phyloP scores from a whole-genome alignment of 768 basidiomycete genomes.

The Lactarius deliciosus region DNA sequence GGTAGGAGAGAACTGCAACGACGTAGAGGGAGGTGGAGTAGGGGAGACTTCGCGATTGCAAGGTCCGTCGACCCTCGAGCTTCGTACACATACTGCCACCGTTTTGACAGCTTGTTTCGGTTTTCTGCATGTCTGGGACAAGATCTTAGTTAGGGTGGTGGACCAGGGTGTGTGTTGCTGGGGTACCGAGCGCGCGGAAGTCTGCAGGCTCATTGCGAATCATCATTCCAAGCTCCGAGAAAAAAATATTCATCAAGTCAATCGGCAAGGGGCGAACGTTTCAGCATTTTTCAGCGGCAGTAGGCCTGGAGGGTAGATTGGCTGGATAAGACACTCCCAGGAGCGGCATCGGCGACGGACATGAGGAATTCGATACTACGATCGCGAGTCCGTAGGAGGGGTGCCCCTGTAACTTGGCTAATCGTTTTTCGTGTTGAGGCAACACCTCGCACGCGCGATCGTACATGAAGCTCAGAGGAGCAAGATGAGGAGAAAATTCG shows the following conservation, averaged over 20 bases:
- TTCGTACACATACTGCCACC: not conserved
- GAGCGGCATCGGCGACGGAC: not conserved
- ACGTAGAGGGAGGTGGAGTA: not conserved
- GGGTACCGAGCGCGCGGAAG: slow-evolving; percentile 18
- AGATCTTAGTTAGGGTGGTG: not conserved
- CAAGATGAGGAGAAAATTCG: slow-evolving; percentile 17
- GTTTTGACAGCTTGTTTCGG: not conserved
- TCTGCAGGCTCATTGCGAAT: slow-evolving; percentile 13
- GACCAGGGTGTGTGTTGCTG: not conserved
- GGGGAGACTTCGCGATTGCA: not conserved
- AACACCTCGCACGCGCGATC: slow-evolving; percentile 11
- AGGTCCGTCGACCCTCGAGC: not conserved
- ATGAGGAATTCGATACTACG: slow-evolving; percentile 3
- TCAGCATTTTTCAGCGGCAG: not conserved
- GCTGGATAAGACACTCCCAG: slow-evolving; percentile 10
- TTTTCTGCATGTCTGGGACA: not conserved
- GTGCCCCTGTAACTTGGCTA: slow-evolving; percentile 9
- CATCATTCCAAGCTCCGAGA: not conserved
- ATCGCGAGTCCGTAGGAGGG: not conserved
- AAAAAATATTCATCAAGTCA: slow-evolving; percentile 6
- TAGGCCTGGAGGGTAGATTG: not conserved
- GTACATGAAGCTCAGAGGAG: slow-evolving; percentile 13
- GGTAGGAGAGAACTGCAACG: slow-evolving; percentile 4
- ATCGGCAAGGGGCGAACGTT: slow-evolving; percentile 15
- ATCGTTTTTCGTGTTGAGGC: not conserved